These are phyloP conservation scores for Fusarium sp. DNA, from an alignment of 2,329 filamentous ascomycete species.

Conservation along the genomic window DNA sequence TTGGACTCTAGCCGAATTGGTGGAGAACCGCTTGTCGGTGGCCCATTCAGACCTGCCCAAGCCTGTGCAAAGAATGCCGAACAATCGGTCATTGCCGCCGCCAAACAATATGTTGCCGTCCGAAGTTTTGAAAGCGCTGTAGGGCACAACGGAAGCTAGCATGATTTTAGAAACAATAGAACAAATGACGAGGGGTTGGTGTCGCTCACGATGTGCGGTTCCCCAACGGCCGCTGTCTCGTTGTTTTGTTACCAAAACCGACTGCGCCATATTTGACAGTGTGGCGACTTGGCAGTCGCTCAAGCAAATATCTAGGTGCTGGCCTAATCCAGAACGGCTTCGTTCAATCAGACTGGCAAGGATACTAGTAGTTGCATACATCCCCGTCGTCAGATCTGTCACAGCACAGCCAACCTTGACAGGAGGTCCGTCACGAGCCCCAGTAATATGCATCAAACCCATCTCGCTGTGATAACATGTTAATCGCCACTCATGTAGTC, in stretches of 20 bases:
- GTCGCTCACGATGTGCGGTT: conserved; percentile 84
- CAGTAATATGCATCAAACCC: conserved; percentile 97
- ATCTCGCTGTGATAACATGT: conserved; percentile 70
- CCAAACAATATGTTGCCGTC: conserved; percentile 78
- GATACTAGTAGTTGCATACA: conserved; percentile 94
- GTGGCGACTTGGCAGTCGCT: conserved; percentile 97
- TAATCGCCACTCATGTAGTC: no score
- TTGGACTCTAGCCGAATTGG: conserved; percentile 73
- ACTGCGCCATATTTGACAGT: conserved; percentile 92
- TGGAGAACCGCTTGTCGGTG: conserved; percentile 68
- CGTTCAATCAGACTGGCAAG: conserved; percentile 88
- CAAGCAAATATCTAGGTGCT: conserved; percentile 90
- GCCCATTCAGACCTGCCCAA: conserved; percentile 72
- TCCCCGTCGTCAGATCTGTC: conserved; percentile 91
- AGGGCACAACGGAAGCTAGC: conserved; percentile 93
- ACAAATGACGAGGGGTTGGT: fast-evolving
- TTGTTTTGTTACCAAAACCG: conserved; percentile 86
- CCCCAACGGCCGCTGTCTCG: conserved; percentile 92
- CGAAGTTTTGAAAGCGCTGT: conserved; percentile 82
- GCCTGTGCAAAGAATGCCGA: conserved; percentile 72
- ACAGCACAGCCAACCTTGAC: conserved; percentile 98
- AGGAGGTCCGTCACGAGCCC: conserved; percentile 85
- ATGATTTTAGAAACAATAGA: fast-evolving
- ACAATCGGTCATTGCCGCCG: conserved; percentile 78
- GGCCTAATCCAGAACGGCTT: conserved; percentile 80